These are phyloP conservation scores for Apiospora rasikravindrae DNA, from an alignment of 2,329 filamentous ascomycete genomes.

Conservation along the genomic window DNA sequence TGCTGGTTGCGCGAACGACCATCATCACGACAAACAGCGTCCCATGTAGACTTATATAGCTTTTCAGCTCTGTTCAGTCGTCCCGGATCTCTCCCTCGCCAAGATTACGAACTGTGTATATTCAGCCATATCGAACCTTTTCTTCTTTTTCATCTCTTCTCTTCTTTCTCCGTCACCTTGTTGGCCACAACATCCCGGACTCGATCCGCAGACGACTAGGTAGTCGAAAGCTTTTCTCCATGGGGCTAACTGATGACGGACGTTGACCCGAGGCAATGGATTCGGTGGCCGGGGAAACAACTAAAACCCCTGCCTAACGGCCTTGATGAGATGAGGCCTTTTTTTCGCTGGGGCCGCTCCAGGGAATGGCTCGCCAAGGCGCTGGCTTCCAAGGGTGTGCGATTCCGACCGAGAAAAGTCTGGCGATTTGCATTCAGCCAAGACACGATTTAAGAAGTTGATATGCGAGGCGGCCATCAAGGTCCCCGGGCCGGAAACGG, in stretches of 20 bases:
- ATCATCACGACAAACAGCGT: neutral
- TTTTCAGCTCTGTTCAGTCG: neutral
- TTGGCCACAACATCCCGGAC: neutral
- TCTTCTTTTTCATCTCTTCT: neutral
- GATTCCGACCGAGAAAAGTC: neutral
- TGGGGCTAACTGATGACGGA: neutral
- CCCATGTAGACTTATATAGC: neutral
- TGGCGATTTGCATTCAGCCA: neutral
- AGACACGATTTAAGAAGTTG: neutral
- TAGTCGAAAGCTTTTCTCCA: neutral
- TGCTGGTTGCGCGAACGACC: neutral
- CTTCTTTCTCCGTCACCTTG: neutral
- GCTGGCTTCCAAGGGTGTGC: neutral
- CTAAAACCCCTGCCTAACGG: too few relatives aligned
- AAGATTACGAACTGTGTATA: neutral
- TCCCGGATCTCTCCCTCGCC: neutral
- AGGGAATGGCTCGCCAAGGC: neutral
- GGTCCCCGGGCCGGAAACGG: neutral
- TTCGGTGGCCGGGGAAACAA: neutral
- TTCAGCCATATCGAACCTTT: neutral
- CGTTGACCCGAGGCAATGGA: neutral
- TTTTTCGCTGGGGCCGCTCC: neutral
- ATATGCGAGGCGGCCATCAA: constrained; percentile 19
- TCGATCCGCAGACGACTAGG: neutral
- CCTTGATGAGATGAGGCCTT: neutral